Conservation (phyloP, 192 early-diverging fungal species). For the Mortierella hygrophila region DNA sequence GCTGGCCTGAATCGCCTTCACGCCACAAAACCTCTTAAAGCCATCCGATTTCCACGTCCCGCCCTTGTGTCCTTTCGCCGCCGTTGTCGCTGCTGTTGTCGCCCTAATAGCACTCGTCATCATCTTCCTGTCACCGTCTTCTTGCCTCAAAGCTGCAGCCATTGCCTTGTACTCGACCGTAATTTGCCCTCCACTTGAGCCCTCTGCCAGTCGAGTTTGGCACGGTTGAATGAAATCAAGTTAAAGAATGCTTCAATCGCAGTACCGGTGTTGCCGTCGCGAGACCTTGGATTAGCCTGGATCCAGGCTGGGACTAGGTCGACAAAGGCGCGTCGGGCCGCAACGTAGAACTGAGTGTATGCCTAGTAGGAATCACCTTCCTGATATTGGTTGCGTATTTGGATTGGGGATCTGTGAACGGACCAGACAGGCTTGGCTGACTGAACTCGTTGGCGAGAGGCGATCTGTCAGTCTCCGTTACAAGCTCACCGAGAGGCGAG, state of each 20-base stretch:
- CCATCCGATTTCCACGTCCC: constrained; percentile 9
- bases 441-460: neutral
- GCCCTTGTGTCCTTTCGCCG: neutral
- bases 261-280: neutral
- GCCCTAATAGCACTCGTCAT: neutral
- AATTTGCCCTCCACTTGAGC: neutral
- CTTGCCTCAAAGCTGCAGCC: neutral
- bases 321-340: neutral
- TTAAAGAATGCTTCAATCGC: constrained; percentile 6
- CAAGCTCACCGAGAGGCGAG: neutral
- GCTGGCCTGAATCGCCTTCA: constrained; percentile 6
- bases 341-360: neutral
- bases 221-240: neutral
- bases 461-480: neutral
- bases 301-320: neutral
- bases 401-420: constrained; percentile 9
- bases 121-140: neutral
- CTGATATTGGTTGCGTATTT: neutral
- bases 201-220: constrained; percentile 11
- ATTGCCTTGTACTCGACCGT: neutral
- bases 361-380: neutral
- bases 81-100: neutral
- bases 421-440: neutral
- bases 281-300: neutral
- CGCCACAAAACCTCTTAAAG: constrained; percentile 11